Base-by-base conservation (phyloP, 1,284 basidiomycete genomes). In the Ustilago cynodontis region DNA sequence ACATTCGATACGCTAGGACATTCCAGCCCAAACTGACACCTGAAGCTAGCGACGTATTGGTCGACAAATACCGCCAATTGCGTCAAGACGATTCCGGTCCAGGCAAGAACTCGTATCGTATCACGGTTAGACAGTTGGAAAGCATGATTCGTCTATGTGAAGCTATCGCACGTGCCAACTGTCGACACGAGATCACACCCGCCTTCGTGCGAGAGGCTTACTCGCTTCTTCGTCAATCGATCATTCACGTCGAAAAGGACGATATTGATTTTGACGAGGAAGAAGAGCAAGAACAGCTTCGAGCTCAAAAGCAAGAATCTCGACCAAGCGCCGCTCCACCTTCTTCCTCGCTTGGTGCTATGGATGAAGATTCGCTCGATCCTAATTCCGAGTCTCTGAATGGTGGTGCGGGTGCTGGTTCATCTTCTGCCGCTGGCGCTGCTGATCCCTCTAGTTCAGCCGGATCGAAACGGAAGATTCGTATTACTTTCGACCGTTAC, bases 231-330 rank as follows among this genome's bases (percentile, higher is more conserved):
- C 91, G 93, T 39, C 95, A 98, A 86, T 98, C 95, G 2, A 99
- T 99, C 87, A 98, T 99, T 82, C 97, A 99, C 83, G 96, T 99
- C 75, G 97, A 99, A 86, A 95, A 98, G 87, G 97, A 99, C 84
- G 96, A 99, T 82, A 93, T 99, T 83, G 94, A 95, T 85, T 94
- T 99, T 83, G 96, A 98, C 83, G 94, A 97, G 73, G 95, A 97
- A 83, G 94, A 95, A 18, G 74, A 80, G 35, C 63, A 76, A 60
- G 88, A 90, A 2, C 89, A 90, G 63, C 24, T 14, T 8, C 47
- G 47, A 26, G 47, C 47, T 26, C 24, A 24, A 14, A 51, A 52
- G 13, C 51, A 29, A 4, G 56, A 56, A 39, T 20, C 45, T 20
- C 39, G 41, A 10, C 28, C 64, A n/a, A n/a, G n/a, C 35, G 47